Conservation (phyloP, 73 alveolate species). For the Paramecium pentaurelia region DNA sequence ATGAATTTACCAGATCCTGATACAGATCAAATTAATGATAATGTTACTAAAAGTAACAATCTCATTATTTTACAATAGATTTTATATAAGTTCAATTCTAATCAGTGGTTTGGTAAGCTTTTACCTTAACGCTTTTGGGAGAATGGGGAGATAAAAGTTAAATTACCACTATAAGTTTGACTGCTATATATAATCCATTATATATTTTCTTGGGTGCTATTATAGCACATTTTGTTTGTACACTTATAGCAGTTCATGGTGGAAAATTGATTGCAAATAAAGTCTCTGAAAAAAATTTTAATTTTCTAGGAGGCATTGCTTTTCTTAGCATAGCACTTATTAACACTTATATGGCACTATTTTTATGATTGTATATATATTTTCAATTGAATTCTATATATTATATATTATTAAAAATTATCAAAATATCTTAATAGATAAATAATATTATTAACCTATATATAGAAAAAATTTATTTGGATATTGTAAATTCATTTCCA, state of each 20-base stretch:
- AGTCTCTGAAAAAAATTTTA: conserved; percentile 54
- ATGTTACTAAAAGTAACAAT: background rate
- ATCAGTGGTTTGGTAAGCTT: conserved; percentile 42
- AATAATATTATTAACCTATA: no score
- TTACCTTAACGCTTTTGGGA: conserved; percentile 46
- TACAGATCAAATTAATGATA: background rate
- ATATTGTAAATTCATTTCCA: no score
- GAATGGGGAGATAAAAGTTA: conserved; percentile 63
- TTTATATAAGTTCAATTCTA: background rate
- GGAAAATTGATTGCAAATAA: conserved; percentile 62
- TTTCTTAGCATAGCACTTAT: conserved; percentile 25
- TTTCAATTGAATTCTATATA: background rate
- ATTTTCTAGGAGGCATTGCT: conserved; percentile 55
- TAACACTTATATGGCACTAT: background rate
- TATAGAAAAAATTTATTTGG: no score
- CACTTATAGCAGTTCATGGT: conserved; percentile 61
- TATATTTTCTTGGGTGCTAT: conserved; percentile 54
- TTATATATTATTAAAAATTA: background rate
- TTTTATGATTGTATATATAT: background rate
- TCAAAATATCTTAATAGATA: no score
- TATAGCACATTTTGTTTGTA: conserved; percentile 62
- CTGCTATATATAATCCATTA: conserved; percentile 21
- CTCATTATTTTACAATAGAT: background rate
- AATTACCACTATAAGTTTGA: conserved; percentile 47
- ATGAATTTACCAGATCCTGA: conserved; percentile 36